Conservation (phyloP, 768 basidiomycete species). For the Jaapia argillacea region DNA sequence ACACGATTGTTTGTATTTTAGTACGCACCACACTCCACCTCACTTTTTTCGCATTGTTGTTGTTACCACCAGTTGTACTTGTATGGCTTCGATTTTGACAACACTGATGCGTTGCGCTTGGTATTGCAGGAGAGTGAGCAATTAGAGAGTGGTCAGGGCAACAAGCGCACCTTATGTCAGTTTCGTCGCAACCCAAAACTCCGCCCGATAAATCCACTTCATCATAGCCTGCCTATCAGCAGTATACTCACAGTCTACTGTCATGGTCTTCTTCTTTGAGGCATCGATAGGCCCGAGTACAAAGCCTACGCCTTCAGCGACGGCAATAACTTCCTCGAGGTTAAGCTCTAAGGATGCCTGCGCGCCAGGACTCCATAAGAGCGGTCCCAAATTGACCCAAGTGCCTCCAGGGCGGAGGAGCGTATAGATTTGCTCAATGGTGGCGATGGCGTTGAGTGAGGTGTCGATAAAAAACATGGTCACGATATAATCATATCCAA, state of each 20-base stretch:
- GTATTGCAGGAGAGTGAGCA: too few relatives aligned
- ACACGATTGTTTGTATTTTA: too few relatives aligned
- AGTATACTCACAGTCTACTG: constrained; percentile 59
- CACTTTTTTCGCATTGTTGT: too few relatives aligned
- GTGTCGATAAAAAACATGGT: constrained; percentile 34
- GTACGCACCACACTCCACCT: too few relatives aligned
- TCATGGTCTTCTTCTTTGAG: constrained; percentile 18
- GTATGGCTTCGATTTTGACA: too few relatives aligned
- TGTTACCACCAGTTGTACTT: too few relatives aligned
- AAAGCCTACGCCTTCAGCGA: constrained; percentile 49
- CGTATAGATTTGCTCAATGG: constrained; percentile 42
- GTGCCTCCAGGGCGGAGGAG: constrained; percentile 51
- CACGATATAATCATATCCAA: constrained; percentile 48
- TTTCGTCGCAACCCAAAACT: constrained; percentile 56
- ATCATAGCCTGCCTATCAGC: constrained; percentile 56
- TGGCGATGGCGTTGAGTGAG: constrained; percentile 22
- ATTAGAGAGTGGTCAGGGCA: too few relatives aligned
- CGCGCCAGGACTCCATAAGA: constrained; percentile 51
- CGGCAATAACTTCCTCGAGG: constrained; percentile 49
- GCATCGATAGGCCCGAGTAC: constrained; percentile 19
- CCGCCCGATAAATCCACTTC: constrained; percentile 57
- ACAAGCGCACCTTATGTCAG: too few relatives aligned
- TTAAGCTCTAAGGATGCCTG: constrained; percentile 47
- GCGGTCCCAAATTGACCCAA: constrained; percentile 67
- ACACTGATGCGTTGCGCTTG: too few relatives aligned